Evolutionary conservation across 1,284 basidiomycete species (phyloP), one percentile per base, ranked within the genome.

Genomic region (Fomes fomentarius): DNA sequence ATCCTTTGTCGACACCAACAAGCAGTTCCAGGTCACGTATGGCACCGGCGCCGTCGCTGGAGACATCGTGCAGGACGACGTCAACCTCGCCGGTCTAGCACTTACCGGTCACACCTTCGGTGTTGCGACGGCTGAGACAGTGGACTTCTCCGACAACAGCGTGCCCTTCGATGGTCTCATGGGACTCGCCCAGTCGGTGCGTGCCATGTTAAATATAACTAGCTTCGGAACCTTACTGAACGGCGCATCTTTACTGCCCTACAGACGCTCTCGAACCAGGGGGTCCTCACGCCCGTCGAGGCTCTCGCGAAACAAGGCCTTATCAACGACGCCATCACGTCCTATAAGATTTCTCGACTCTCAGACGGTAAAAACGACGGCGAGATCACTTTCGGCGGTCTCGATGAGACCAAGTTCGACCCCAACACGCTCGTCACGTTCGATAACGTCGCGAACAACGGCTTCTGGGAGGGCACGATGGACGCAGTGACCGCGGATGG

Each of bases 81-180:
- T 95, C 49, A 73, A 63, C 50, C 74, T 96, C 52, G 90, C 87
- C 8, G 89, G 87, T 10, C 74, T 94, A 26, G 66, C 69, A 1
- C 75, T 95, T 28, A 67, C 68, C 11, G 76, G 69, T 2, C 90
- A 93, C 70, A 82, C 78, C 0, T 91, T 96, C 62, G 94, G 93
- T 40, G 84, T 87, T 25, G 83, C 89, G 8, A 76, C 73, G 2
- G 52, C 68, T 24, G 92, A 94, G 70, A 83, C 81, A 41, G 64
- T 70, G 2, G 83, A 93, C 46, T 93, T 93, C 69, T 76, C 84
- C 1, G 69, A 67, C 30, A 62, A 78, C 60, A 58, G 63, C 1
- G 76, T 77, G 30, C 77, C 84, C 0, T 93, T 93, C 62, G 93
- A 95, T 69, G 87, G 94, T 42, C 72, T 96, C 58, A 87, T 97